A percentile compares a stretch with the other conserved stretches of the same genome.
phyloP scores from a whole-genome alignment of 2,329 filamentous ascomycete genomes.

The Thelonectria discophora region DNA sequence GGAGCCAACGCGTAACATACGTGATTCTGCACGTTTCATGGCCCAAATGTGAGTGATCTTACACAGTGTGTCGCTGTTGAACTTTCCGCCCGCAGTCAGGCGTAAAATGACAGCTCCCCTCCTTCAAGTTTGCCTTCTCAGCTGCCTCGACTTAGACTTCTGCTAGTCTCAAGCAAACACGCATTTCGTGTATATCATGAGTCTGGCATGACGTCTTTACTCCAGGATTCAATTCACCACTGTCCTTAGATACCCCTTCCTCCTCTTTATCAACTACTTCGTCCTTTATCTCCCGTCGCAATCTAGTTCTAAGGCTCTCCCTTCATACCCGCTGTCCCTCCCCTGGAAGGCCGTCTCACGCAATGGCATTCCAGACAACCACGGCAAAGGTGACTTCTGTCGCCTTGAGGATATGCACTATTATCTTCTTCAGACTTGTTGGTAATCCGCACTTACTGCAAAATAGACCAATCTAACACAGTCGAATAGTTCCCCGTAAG shows the following conservation, averaged over 20 bases:
- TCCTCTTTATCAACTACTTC: neutral
- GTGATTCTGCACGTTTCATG: slow-evolving; percentile 9
- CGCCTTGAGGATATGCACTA: slow-evolving; percentile 48
- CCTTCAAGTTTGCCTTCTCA: slow-evolving; percentile 14
- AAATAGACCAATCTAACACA: slow-evolving; percentile 25
- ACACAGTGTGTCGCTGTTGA: neutral
- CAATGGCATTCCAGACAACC: slow-evolving; percentile 45
- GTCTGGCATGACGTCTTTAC: slow-evolving; percentile 24
- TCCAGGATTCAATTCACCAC: slow-evolving; percentile 31
- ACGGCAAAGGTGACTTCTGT: slow-evolving; percentile 49
- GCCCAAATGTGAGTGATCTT: slow-evolving; percentile 22
- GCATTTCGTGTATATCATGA: slow-evolving; percentile 14
- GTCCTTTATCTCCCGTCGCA: neutral
- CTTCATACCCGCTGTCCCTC: slow-evolving; percentile 20
- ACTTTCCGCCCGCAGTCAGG: neutral
- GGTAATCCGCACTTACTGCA: slow-evolving; percentile 23
- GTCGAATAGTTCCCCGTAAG: slow-evolving; percentile 49
- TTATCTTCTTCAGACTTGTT: slow-evolving; percentile 51
- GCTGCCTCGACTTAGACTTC: slow-evolving; percentile 8
- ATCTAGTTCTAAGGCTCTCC: slow-evolving; percentile 12
- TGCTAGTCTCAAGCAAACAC: slow-evolving; percentile 4
- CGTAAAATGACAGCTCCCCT: slow-evolving; percentile 12
- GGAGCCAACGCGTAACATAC: slow-evolving; percentile 19
- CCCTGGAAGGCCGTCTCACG: slow-evolving; percentile 25
- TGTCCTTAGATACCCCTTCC: slow-evolving; percentile 30